Evolutionary conservation across 164 flowering plant genomes (phyloP), one percentile per base, ranked within the genome.

Genomic region (Aristolochia californica): DNA sequence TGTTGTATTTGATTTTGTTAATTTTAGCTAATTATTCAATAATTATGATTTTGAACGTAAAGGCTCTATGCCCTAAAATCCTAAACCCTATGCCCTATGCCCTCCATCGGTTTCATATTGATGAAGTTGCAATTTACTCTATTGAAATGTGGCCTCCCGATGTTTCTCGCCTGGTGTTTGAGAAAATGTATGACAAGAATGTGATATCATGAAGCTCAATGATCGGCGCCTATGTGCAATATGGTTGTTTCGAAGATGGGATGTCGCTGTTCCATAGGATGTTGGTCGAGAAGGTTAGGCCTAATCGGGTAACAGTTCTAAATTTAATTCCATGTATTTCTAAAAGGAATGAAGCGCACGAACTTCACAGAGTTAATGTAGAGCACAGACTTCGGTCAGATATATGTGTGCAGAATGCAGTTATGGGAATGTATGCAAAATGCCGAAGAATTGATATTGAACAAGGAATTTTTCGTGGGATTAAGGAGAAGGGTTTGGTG

Each of bases 381-480:
- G 72, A 57, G 38, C 50, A 60, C 25, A 45, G 60, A 18, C 61
- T 67, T 57, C 61, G 55, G 53, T 44, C 48, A 11, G 70, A 75
- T 47, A 64, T 59, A 4, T 43, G 59, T 17, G 38, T 72, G 9
- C 68, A 60, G 63, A 75, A 50, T 72, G 71, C 74, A 2, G 64
- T 63, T 13, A 60, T 75, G 63, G 55, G 56, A 43, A 72, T 72
- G 78, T 72, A 58, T 26, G 64, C 75, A 3, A 56, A 64, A 27
- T 64, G 72, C 21, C 69, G 74, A 38, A 70, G 63, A 58, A 63
- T 70, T 30, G 72, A 67, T 24, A 28, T 51, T 72, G 27, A 64
- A 61, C 47, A 55, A 58, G 26, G 54, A 64, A 51, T 58, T n/a
- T n/a, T n/a, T n/a, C n/a, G n/a, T n/a, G n/a, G n/a, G 43, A 64